Conservation (phyloP, 78 protist genomes). For the Tieghemostelium lacteum region DNA sequence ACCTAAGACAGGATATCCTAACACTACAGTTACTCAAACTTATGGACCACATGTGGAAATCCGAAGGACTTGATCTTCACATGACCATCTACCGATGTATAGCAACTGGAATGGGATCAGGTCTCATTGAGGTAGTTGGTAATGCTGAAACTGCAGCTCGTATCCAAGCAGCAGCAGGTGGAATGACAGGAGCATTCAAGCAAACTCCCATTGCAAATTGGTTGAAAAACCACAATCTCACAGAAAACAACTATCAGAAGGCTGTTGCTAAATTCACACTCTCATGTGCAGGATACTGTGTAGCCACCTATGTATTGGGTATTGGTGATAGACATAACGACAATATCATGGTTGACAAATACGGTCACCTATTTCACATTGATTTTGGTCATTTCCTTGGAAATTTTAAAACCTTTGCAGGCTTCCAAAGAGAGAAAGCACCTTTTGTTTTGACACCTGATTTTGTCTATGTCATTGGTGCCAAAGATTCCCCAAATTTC, state of each 20-base stretch:
- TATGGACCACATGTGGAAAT: slow-evolving; percentile 93
- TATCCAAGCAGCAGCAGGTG: slow-evolving; percentile 88
- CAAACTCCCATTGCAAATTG: slow-evolving; percentile 85
- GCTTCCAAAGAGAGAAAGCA: slow-evolving; percentile 93
- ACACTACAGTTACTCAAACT: slow-evolving; percentile 93
- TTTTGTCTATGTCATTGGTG: slow-evolving; percentile 91
- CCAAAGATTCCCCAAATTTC: slow-evolving; percentile 78
- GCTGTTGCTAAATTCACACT: slow-evolving; percentile 85
- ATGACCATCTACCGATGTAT: slow-evolving; percentile 86
- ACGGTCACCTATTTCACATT: slow-evolving; percentile 96
- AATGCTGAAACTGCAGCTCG: slow-evolving; percentile 90
- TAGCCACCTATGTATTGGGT: slow-evolving; percentile 98
- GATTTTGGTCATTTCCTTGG: slow-evolving; percentile 98
- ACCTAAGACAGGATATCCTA: slow-evolving; percentile 96
- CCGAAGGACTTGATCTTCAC: slow-evolving; percentile 87
- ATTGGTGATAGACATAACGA: slow-evolving; percentile 99
- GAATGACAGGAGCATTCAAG: slow-evolving; percentile 90
- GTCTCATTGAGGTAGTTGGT: slow-evolving; percentile 94
- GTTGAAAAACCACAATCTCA: slow-evolving; percentile 84
- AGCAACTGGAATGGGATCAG: slow-evolving; percentile 88
- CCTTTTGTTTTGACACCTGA: slow-evolving; percentile 98
- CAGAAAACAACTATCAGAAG: slow-evolving; percentile 36
- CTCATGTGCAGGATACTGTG: slow-evolving; percentile 96
- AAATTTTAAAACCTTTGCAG: slow-evolving; percentile 85
- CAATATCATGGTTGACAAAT: slow-evolving; percentile 88